These are phyloP conservation scores for Mycena leptocephala DNA, from an alignment of 768 basidiomycete species.

Conservation along the genomic window DNA sequence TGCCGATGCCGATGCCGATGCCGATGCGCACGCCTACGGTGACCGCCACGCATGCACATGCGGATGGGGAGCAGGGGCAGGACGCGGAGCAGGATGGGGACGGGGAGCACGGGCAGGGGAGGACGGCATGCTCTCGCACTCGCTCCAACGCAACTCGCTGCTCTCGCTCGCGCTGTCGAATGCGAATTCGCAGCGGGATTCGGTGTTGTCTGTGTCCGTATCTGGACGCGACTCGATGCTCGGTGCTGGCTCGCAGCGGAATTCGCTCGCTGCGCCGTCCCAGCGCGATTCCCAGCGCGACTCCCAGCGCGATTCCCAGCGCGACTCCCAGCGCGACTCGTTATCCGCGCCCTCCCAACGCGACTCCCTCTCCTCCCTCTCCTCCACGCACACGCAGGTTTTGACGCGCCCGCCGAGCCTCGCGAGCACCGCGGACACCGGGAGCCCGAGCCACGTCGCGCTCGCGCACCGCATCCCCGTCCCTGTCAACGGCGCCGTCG, in stretches of 20 bases:
- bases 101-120: not conserved
- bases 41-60: too few relatives aligned
- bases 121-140: too few relatives aligned
- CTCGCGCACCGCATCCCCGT: constrained; percentile 58
- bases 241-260: too few relatives aligned
- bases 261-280: too few relatives aligned
- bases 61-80: too few relatives aligned
- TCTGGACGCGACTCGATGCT: not conserved
- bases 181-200: not conserved
- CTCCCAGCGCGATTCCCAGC: not conserved
- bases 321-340: not conserved
- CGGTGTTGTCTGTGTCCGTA: not conserved
- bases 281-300: not conserved
- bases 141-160: not conserved
- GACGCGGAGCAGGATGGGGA: too few relatives aligned
- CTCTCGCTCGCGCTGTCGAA: not conserved
- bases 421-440: constrained; percentile 44
- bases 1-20: constrained; percentile 13
- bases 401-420: constrained; percentile 41
- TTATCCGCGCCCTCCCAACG: not conserved
- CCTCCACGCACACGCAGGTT: constrained; percentile 23
- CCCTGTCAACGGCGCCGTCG: constrained; percentile 19
- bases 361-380: constrained; percentile 5
- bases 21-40: not conserved
- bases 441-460: constrained; percentile 52